phyloP scores from a whole-genome alignment of 2,329 filamentous ascomycete species.

The Hortaea sp. region DNA sequence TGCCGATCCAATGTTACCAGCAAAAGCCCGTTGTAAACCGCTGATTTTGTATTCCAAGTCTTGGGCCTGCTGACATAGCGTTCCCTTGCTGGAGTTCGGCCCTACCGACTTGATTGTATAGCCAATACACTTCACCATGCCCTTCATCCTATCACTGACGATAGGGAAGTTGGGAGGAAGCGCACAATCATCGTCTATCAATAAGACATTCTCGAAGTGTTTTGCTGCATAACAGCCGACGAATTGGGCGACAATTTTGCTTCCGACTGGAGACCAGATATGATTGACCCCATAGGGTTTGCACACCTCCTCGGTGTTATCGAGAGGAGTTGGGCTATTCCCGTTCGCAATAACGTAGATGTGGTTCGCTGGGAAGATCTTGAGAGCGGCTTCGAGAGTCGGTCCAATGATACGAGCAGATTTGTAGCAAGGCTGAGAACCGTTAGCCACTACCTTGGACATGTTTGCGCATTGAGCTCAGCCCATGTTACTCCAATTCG shows the following conservation, averaged over 20 bases:
- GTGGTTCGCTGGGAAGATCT: slow-evolving; percentile 36
- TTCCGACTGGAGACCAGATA: slow-evolving; percentile 40
- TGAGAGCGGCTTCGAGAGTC: slow-evolving; percentile 36
- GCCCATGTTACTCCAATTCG: no score
- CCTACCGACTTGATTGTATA: slow-evolving; percentile 38
- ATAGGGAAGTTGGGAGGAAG: slow-evolving; percentile 40
- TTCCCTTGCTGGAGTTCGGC: slow-evolving; percentile 9
- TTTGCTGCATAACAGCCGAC: slow-evolving; percentile 39
- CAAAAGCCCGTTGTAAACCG: slow-evolving; percentile 36
- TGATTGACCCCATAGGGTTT: slow-evolving; percentile 37
- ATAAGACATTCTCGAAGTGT: slow-evolving; percentile 35
- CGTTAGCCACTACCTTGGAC: no score
- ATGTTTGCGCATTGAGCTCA: no score
- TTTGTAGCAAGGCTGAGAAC: slow-evolving; percentile 34
- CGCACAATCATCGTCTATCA: slow-evolving; percentile 42
- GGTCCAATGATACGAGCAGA: slow-evolving; percentile 32
- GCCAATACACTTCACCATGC: slow-evolving; percentile 35
- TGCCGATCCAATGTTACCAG: slow-evolving; percentile 36
- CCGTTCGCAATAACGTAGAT: slow-evolving; percentile 43
- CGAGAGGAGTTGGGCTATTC: slow-evolving; percentile 36
- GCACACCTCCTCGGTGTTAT: slow-evolving; percentile 39
- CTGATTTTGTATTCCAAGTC: slow-evolving; percentile 45
- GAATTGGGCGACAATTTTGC: slow-evolving; percentile 42
- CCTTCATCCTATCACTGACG: slow-evolving; percentile 34
- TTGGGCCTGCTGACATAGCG: slow-evolving; percentile 28